Evolutionary conservation across 345 rosid genomes (phyloP), one percentile per base, ranked within the genome.

Genomic region (Eucalyptus camaldulensis): DNA sequence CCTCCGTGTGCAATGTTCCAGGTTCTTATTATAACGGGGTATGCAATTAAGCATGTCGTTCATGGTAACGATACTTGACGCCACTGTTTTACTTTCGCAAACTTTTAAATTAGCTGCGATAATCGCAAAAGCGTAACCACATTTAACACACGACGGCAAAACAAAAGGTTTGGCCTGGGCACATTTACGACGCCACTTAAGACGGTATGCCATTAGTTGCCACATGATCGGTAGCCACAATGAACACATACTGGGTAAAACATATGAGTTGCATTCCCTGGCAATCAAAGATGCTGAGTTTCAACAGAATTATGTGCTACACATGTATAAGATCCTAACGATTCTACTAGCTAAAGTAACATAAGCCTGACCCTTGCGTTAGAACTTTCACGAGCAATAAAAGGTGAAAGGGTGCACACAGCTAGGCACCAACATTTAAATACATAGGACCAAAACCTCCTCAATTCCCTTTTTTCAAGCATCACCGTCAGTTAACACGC

Each of bases 401-500:
- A 72, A 72, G 40, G 83, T 72, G 83, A 72, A 72, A 72, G 45
- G 83, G 83, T 37, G 83, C 83, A 72, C 81, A 72, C 83, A 37
- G 83, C 83, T 72, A 19, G 45, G 43, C 83, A 72, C 83, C 45
- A 24, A 72, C 27, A 37, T 72, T 37, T 62, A 87, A 62, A 58
- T 25, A 33, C 49, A 22, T 31, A 87, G 25, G 25, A 51, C 65
- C 69, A 56, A 87, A 51, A 10, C 60, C 60, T 47, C 44, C 83
- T 40, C 83, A 37, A 21, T 72, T 37, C 45, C 31, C 21, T 13
- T 62, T 29, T 27, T 49, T 91, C 90, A 89, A 40, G 87, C 94
- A 47, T 90, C 93, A 19, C 72, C 91, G 92, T 90, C 90, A 91
- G 89, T 91, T 89, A 80, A 88, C 94, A 69, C 88, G 96, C 93